A percentile compares a stretch with the other conserved stretches of the same genome.
Evolutionary conservation across 495 filamentous ascomycete species (phyloP).

Genomic region (Cairneyella variabilis): DNA sequence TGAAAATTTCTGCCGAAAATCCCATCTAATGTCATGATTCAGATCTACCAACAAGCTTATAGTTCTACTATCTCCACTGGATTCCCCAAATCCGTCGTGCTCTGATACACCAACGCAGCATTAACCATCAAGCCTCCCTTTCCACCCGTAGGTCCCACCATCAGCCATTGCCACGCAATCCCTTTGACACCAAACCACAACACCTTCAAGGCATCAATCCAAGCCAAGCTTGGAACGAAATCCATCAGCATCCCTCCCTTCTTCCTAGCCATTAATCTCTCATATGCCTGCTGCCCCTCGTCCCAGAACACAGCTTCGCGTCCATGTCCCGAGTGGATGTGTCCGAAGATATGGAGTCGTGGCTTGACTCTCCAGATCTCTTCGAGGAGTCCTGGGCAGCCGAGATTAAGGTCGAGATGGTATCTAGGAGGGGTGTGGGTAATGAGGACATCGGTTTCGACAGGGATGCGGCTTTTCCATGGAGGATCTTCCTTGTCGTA

Average conservation of each 20-base stretch:
- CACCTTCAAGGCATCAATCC: slow-evolving; percentile 60
- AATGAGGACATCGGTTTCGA: slow-evolving; percentile 74
- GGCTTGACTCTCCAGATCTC: slow-evolving; percentile 80
- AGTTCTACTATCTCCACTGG: slow-evolving; percentile 55
- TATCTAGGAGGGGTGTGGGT: slow-evolving; percentile 72
- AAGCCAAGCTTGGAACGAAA: slow-evolving; percentile 41
- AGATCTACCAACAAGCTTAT: slow-evolving; percentile 11
- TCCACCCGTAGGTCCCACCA: slow-evolving; percentile 54
- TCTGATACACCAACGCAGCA: slow-evolving; percentile 67
- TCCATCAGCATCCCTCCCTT: slow-evolving; percentile 45
- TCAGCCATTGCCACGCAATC: slow-evolving; percentile 71
- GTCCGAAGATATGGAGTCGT: slow-evolving; percentile 81
- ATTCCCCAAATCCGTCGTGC: slow-evolving; percentile 62
- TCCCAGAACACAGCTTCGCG: slow-evolving; percentile 73
- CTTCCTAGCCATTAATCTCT: slow-evolving; percentile 53
- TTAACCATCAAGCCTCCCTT: slow-evolving; percentile 68
- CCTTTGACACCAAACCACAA: slow-evolving; percentile 58
- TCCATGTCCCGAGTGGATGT: slow-evolving; percentile 72
- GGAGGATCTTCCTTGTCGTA: slow-evolving; percentile 37
- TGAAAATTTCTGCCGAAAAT: slow-evolving; percentile 3
- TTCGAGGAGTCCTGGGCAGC: slow-evolving; percentile 69
- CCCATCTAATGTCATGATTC: not conserved
- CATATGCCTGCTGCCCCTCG: slow-evolving; percentile 67
- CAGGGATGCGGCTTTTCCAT: slow-evolving; percentile 57
- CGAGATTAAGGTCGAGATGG: slow-evolving; percentile 72